Conservation (phyloP, 2,329 filamentous ascomycete species). For the Aspergillus aculeatinus region DNA sequence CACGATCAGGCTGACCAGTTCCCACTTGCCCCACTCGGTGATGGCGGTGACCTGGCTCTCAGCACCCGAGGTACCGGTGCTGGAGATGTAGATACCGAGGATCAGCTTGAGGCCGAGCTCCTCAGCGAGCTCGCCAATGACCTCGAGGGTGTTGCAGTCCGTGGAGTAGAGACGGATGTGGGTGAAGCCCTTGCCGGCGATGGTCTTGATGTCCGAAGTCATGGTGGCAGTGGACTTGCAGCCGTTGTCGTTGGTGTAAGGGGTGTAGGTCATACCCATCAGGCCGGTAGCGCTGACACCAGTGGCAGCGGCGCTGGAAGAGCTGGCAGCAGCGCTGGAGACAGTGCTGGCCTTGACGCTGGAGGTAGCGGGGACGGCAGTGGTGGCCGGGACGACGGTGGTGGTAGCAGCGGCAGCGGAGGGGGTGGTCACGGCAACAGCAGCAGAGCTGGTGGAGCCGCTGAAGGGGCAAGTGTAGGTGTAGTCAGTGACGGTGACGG, state of each 20-base stretch:
- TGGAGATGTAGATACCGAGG: slow-evolving; percentile 81
- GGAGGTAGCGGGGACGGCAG: slow-evolving; percentile 23
- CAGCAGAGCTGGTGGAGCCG: slow-evolving; percentile 28
- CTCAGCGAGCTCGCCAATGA: slow-evolving; percentile 68
- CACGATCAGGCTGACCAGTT: slow-evolving; percentile 74
- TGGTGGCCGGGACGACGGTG: slow-evolving; percentile 25
- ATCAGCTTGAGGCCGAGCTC: slow-evolving; percentile 73
- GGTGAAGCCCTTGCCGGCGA: slow-evolving; percentile 66
- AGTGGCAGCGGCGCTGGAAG: slow-evolving; percentile 20
- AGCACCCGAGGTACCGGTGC: slow-evolving; percentile 59
- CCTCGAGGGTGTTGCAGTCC: slow-evolving; percentile 79
- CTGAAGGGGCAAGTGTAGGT: slow-evolving; percentile 70
- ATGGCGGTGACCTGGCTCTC: slow-evolving; percentile 73
- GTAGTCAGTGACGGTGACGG: slow-evolving; percentile 66
- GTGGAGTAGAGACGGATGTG: slow-evolving; percentile 83
- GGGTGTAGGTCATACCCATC: slow-evolving; percentile 79
- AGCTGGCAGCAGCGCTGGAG: slow-evolving; percentile 17
- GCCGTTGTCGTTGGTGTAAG: slow-evolving; percentile 57
- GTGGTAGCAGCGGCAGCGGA: slow-evolving; percentile 24
- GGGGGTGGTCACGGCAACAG: slow-evolving; percentile 25
- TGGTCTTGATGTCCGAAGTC: slow-evolving; percentile 58
- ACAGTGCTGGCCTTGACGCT: slow-evolving; percentile 25
- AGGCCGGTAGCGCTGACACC: slow-evolving; percentile 41
- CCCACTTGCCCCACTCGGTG: slow-evolving; percentile 70
- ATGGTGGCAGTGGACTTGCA: slow-evolving; percentile 68